These are phyloP conservation scores for Coleophoma cylindrospora DNA, from an alignment of 2,329 filamentous ascomycete species.

Conservation along the genomic window DNA sequence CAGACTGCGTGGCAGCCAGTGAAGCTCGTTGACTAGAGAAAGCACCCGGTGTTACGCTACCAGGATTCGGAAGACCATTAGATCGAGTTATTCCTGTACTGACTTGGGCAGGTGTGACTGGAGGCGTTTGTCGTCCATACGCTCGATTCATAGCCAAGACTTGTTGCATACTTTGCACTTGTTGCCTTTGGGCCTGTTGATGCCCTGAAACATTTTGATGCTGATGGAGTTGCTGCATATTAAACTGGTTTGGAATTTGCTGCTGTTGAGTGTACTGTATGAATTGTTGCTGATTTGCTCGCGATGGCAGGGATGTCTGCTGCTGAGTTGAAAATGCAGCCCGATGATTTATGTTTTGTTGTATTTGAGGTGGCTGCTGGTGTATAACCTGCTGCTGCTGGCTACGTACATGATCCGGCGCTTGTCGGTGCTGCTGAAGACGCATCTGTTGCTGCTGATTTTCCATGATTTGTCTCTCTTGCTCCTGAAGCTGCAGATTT, in stretches of 20 bases:
- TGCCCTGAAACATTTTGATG: slow-evolving; percentile 2
- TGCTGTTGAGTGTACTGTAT: slow-evolving; percentile 6
- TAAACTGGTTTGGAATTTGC: slow-evolving; percentile 6
- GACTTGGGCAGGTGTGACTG: background rate
- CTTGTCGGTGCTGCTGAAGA: background rate
- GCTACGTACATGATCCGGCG: background rate
- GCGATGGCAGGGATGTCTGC: slow-evolving; percentile 1
- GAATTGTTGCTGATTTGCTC: slow-evolving; percentile 1
- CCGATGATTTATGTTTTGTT: slow-evolving; percentile 1
- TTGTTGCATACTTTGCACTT: slow-evolving; percentile 1
- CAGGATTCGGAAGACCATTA: background rate
- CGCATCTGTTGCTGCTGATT: slow-evolving; percentile 4
- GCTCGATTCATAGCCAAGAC: slow-evolving; percentile 2
- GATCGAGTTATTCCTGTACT: background rate
- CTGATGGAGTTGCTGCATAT: background rate
- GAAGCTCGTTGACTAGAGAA: background rate
- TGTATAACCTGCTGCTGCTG: slow-evolving; percentile 4
- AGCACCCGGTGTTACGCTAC: background rate
- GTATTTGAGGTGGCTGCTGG: slow-evolving; percentile 4
- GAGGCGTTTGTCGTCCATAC: background rate
- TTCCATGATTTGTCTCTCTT: slow-evolving; percentile 5
- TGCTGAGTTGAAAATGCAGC: background rate
- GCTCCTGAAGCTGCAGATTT: slow-evolving; percentile 7
- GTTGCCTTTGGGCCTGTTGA: slow-evolving; percentile 2
- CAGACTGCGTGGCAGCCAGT: background rate